Base-by-base conservation (phyloP, 768 basidiomycete genomes). In the Myochromella boudieri region DNA sequence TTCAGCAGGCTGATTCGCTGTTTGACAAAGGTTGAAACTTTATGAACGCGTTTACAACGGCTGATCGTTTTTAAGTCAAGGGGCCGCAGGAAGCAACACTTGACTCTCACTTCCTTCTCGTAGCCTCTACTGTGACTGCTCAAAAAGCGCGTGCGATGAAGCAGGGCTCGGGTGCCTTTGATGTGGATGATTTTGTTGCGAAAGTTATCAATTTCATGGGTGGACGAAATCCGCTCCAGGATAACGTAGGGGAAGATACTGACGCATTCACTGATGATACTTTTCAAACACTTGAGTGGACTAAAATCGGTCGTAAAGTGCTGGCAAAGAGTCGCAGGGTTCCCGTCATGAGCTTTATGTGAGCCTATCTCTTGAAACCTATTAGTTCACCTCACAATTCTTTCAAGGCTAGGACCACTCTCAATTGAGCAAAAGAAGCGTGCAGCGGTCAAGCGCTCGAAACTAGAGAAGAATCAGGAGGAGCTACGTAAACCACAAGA, bases 141-240 rank as follows among this genome's bases (percentile, higher is more conserved):
- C 84, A 85, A 55, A 87, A 95, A 61, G 94, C 94, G n/a, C 87
- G 91, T 24, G 84, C 84, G 24, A 85, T 95, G 82, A 93, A 91
- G 64, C 82, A 91, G 0, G 91, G 90, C 43, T 81, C 81, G 0
- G 88, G 90, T 44, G 83, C 86, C 11, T 99, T 98, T 60, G 95
- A 99, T 60, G 71, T 89, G 31, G 92, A 95, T 54, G 94, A 97
- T 45, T 97, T 95, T 56, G 72, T 99, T 44, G 66, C 80, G 5
- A 85, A 85, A 57, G 71, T 93, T 27, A 70, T 86, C 37, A 76
- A 69, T 11, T 89, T 81, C 58, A 87, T 93, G 86, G 87, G 89
- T 14, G 87, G 88, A 4, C 70, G 75, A 25, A 74, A 75, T 26
- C 49, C 60, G 6, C 70, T 75, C 27, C 74, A 80, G 39, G 71